Evolutionary conservation across 2,329 filamentous ascomycete species (phyloP).

Genomic region (Neofusicoccum umdonicola): DNA sequence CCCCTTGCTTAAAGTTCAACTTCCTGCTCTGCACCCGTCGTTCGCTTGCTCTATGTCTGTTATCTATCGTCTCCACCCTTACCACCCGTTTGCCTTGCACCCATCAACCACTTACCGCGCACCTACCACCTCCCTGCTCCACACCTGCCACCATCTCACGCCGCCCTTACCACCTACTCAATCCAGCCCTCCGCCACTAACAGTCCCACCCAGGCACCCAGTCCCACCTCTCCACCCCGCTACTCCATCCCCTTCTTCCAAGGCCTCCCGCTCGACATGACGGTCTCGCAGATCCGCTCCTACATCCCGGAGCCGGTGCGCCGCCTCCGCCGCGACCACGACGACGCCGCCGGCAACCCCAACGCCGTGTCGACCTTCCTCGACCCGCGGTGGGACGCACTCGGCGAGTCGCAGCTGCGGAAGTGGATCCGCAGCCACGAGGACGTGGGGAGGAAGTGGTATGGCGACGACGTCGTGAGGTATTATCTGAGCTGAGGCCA

Average conservation of each 20-base stretch:
- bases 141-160: too few relatives aligned
- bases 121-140: too few relatives aligned
- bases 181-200: background rate
- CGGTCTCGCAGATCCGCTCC: constrained; percentile 41
- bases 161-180: background rate
- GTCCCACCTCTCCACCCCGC: constrained; percentile 14
- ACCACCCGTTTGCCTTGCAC: too few relatives aligned
- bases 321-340: constrained; percentile 19
- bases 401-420: constrained; percentile 39
- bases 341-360: background rate
- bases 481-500: background rate
- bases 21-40: too few relatives aligned
- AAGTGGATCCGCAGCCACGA: constrained; percentile 36
- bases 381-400: constrained; percentile 32
- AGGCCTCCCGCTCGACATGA: constrained; percentile 35
- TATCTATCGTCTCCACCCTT: too few relatives aligned
- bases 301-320: constrained; percentile 29
- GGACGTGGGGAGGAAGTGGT: constrained; percentile 37
- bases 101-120: too few relatives aligned
- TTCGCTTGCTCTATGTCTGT: too few relatives aligned
- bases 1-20: too few relatives aligned
- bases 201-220: background rate
- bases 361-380: constrained; percentile 25
- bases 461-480: constrained; percentile 25
- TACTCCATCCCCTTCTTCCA: constrained; percentile 41